Percentiles rank a stretch among this genome's conserved stretches.
phyloP scores from a whole-genome alignment of 1,284 basidiomycete genomes.

The Ceratobasidium sp. region DNA sequence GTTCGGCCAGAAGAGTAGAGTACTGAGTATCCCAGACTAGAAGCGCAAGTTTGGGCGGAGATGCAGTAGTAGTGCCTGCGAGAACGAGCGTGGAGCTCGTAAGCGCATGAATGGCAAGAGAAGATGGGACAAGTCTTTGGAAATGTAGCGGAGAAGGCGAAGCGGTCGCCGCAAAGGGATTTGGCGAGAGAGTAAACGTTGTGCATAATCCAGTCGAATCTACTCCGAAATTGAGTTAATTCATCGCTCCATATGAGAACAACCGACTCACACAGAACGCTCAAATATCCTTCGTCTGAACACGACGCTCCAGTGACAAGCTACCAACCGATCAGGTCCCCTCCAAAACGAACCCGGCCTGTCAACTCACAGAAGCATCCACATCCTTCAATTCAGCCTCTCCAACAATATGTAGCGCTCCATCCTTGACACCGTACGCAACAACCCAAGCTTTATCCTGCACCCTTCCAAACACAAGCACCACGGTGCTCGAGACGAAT shows the following conservation, averaged over 20 bases:
- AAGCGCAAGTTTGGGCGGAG: conserved; percentile 26
- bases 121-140: background rate
- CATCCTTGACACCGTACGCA: background rate
- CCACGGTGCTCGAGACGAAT: background rate
- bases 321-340: background rate
- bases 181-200: conserved; percentile 2
- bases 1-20: conserved; percentile 32
- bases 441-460: background rate
- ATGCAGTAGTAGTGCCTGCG: conserved; percentile 1
- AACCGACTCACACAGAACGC: conserved; percentile 10
- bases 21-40: conserved; percentile 39
- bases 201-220: conserved; percentile 22
- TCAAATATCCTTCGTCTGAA: conserved; percentile 8
- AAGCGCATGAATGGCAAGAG: conserved; percentile 22
- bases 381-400: background rate
- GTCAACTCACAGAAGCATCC: conserved; percentile 14
- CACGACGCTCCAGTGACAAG: conserved; percentile 3
- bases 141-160: conserved; percentile 15
- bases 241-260: background rate
- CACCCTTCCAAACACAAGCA: background rate
- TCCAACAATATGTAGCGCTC: background rate
- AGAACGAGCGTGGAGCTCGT: background rate
- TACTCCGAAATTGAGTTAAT: background rate
- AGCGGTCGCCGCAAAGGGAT: background rate
- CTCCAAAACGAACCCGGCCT: no score